A percentile compares a stretch with the other conserved stretches of the same genome.
Conservation (phyloP, 23 red algal genomes). For the Gracilaria gracilis region DNA sequence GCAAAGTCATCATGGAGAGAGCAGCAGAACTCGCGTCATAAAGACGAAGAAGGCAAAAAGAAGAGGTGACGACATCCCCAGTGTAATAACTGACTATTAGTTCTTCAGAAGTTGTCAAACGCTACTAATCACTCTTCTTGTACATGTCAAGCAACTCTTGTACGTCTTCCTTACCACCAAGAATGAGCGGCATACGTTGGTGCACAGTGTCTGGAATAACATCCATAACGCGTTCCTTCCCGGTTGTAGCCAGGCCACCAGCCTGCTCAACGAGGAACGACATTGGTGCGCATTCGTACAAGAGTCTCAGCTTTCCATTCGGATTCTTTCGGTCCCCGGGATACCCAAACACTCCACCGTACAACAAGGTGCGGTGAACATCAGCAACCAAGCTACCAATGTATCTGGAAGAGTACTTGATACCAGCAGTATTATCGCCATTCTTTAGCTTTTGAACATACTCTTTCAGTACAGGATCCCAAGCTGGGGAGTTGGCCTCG, state of each 20-base stretch:
- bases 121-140: constrained; percentile 22
- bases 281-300: constrained; percentile 99
- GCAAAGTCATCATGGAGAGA: too few relatives aligned
- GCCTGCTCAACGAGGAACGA: constrained; percentile 94
- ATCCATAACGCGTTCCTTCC: constrained; percentile 88
- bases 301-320: constrained; percentile 92
- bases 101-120: neutral
- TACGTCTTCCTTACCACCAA: constrained; percentile 84
- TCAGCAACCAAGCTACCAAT: constrained; percentile 96
- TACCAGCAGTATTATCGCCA: constrained; percentile 58
- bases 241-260: constrained; percentile 90
- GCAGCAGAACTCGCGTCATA: too few relatives aligned
- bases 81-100: constrained; percentile 10
- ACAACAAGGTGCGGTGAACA: constrained; percentile 90
- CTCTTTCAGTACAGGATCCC: constrained; percentile 85
- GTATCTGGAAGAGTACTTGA: constrained; percentile 89
- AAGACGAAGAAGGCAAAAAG: neutral
- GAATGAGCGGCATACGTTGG: constrained; percentile 92
- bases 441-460: constrained; percentile 81
- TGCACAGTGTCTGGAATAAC: constrained; percentile 86
- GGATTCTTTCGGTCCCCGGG: constrained; percentile 96
- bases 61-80: neutral
- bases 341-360: constrained; percentile 98
- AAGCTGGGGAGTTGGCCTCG: constrained; percentile 91
- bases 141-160: constrained; percentile 94